Evolutionary conservation across 2,329 filamentous ascomycete species (phyloP).

Genomic region (Verticillium klebahnii): DNA sequence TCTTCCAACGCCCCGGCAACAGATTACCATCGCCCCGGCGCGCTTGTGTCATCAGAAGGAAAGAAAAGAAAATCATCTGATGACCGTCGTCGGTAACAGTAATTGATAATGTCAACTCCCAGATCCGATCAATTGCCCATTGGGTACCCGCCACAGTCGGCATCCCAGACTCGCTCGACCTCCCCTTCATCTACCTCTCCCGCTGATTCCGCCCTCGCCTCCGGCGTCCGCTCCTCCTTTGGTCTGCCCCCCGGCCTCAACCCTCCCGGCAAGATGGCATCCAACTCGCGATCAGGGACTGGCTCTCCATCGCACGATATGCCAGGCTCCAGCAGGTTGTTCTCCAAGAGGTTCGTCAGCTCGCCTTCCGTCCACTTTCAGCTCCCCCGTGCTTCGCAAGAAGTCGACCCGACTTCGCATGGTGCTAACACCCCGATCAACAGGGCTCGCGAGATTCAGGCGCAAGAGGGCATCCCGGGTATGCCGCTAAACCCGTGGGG

Average conservation of each 20-base stretch:
- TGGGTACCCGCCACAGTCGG: conserved; percentile 70
- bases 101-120: conserved; percentile 92
- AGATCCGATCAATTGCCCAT: conserved; percentile 84
- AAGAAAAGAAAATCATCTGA: conserved; percentile 32
- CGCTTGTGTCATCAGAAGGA: neutral
- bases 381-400: neutral
- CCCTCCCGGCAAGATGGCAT: conserved; percentile 53
- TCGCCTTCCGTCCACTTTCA: conserved; percentile 1
- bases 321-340: conserved; percentile 66
- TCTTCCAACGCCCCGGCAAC: neutral
- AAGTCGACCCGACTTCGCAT: neutral
- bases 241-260: conserved; percentile 61
- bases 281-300: conserved; percentile 70
- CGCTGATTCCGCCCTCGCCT: conserved; percentile 64
- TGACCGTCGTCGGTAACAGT: conserved; percentile 42
- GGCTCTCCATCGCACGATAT: conserved; percentile 96
- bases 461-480: conserved; percentile 79
- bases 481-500: conserved; percentile 76
- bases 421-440: neutral
- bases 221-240: conserved; percentile 66
- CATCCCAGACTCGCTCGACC: conserved; percentile 66
- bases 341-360: conserved; percentile 78
- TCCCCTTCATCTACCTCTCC: conserved; percentile 79
- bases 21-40: neutral
- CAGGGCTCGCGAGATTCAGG: conserved; percentile 93